These are phyloP conservation scores for Phaeodactylum tricornutum DNA, from an alignment of 108 stramenopile genomes.

Conservation along the genomic window DNA sequence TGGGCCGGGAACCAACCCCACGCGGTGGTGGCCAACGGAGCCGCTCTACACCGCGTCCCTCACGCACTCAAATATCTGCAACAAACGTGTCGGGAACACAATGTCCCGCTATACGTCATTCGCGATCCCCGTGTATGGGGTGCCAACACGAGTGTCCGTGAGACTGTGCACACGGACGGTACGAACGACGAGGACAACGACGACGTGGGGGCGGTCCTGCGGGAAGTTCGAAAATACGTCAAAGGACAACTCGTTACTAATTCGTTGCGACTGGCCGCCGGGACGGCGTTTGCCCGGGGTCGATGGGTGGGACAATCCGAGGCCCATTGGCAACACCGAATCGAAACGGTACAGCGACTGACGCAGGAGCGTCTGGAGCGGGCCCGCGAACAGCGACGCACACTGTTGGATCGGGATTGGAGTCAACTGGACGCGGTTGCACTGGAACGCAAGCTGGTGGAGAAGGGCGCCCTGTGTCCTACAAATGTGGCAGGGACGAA, in stretches of 20 bases:
- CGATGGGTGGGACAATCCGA: constrained; percentile 56
- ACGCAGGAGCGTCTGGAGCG: constrained; percentile 37
- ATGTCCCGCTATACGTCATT: constrained; percentile 70
- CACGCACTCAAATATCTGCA: constrained; percentile 59
- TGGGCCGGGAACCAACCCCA: constrained; percentile 48
- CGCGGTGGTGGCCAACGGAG: constrained; percentile 80
- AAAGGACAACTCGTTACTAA: constrained; percentile 44
- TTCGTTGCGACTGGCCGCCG: constrained; percentile 45
- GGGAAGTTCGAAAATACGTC: constrained; percentile 48
- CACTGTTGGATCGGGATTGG: constrained; percentile 42
- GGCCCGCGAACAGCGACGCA: constrained; percentile 18
- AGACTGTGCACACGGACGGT: neutral
- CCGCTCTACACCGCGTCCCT: constrained; percentile 74
- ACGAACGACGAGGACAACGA: neutral
- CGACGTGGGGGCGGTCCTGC: constrained; percentile 36
- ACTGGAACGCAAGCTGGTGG: constrained; percentile 36
- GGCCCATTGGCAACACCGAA: constrained; percentile 61
- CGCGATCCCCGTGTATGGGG: constrained; percentile 77
- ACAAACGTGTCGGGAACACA: constrained; percentile 51
- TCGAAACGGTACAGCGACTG: constrained; percentile 36
- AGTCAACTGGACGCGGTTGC: constrained; percentile 36
- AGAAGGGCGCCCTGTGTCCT: too few relatives aligned
- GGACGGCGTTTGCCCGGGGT: constrained; percentile 62
- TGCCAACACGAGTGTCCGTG: constrained; percentile 20
- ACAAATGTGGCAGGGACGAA: too few relatives aligned